Evolutionary conservation across 345 rosid genomes (phyloP).

Genomic region (Crucihimalaya himalaica): DNA sequence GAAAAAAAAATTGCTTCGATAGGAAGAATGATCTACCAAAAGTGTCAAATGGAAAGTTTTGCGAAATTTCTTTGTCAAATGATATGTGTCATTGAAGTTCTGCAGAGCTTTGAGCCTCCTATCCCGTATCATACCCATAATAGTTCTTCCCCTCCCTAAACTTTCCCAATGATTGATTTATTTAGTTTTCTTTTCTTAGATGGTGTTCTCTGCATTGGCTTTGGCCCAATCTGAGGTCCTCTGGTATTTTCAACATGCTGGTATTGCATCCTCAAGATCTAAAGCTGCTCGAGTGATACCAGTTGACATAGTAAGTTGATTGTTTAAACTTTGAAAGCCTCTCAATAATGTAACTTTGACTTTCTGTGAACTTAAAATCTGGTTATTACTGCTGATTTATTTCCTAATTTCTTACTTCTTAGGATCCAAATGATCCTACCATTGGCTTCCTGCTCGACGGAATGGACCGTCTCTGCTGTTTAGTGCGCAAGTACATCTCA

Average conservation of each 20-base stretch:
- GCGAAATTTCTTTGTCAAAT: neutral
- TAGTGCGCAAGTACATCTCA: slow-evolving; percentile 96
- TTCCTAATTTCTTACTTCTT: slow-evolving; percentile 32
- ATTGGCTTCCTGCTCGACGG: slow-evolving; percentile 95
- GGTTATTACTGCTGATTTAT: slow-evolving; percentile 2
- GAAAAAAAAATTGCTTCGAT: slow-evolving; percentile 1
- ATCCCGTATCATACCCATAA: slow-evolving; percentile 12
- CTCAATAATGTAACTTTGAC: slow-evolving; percentile 14
- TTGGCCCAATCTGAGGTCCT: slow-evolving; percentile 94
- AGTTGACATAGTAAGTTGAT: slow-evolving; percentile 73
- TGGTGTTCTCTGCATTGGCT: slow-evolving; percentile 97
- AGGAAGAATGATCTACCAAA: slow-evolving; percentile 20
- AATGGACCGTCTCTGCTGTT: slow-evolving; percentile 91
- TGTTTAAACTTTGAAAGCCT: slow-evolving; percentile 23
- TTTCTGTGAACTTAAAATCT: slow-evolving; percentile 18
- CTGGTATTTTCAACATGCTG: slow-evolving; percentile 96
- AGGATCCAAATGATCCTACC: slow-evolving; percentile 99
- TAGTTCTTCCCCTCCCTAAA: slow-evolving; percentile 13
- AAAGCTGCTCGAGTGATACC: slow-evolving; percentile 69
- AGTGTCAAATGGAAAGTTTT: neutral
- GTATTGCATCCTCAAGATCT: slow-evolving; percentile 82
- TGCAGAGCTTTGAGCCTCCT: slow-evolving; percentile 3
- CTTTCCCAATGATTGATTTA: neutral
- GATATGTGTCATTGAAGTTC: neutral
- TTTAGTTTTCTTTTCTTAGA: slow-evolving; percentile 51